Evolutionary conservation across 257 asterid genomes (phyloP).

Genomic region (Craterostigma plantagineum): DNA sequence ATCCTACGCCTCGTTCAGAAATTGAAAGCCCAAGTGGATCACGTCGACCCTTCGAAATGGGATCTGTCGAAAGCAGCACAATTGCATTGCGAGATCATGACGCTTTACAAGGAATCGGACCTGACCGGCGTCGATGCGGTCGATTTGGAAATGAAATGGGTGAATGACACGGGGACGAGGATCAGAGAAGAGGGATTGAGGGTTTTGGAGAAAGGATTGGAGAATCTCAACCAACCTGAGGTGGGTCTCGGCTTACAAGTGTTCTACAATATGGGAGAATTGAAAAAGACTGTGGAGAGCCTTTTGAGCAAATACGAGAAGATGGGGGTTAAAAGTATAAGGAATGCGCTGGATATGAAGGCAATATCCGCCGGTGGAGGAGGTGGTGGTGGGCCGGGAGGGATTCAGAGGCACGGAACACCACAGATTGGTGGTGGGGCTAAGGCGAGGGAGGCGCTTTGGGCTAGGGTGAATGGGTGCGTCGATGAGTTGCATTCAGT

Average conservation of each 20-base stretch:
- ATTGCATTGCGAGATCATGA: constrained; percentile 67
- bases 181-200: constrained; percentile 76
- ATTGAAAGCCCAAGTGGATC: constrained; percentile 40
- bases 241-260: constrained; percentile 94
- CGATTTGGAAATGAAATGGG: constrained; percentile 82
- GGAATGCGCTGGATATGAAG: constrained; percentile 81
- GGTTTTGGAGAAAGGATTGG: constrained; percentile 84
- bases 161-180: constrained; percentile 52
- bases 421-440: constrained; percentile 80
- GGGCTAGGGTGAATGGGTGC: constrained; percentile 86
- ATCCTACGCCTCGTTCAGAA: constrained; percentile 43
- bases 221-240: constrained; percentile 88
- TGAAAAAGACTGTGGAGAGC: constrained; percentile 81
- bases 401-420: constrained; percentile 81
- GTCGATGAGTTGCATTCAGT: constrained; percentile 79
- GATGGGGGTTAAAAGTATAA: constrained; percentile 64
- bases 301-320: constrained; percentile 75
- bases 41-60: constrained; percentile 40
- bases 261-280: constrained; percentile 92
- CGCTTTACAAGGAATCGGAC: constrained; percentile 50
- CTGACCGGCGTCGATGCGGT: constrained; percentile 71
- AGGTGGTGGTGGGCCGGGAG: constrained; percentile 80
- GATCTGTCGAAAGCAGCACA: constrained; percentile 90
- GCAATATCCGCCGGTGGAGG: constrained; percentile 54
- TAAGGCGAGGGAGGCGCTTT: constrained; percentile 84